A percentile compares a stretch with the other conserved stretches of the same genome.
Evolutionary conservation across 139 green algal species (phyloP).

Genomic region (Nannochloris sp.): DNA sequence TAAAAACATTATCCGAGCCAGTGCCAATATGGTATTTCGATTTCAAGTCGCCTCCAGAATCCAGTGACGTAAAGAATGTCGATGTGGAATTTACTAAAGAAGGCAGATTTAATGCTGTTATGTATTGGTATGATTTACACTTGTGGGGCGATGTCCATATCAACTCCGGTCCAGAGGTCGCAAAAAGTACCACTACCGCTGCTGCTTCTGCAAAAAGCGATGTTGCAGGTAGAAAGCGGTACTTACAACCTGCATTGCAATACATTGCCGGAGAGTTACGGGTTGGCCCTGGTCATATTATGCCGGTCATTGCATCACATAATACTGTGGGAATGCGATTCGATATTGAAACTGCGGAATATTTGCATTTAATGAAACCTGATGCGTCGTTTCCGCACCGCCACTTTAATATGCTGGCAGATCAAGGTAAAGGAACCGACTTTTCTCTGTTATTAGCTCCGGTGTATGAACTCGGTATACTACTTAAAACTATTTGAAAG

Average conservation of each 20-base stretch:
- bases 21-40: conserved; percentile 67
- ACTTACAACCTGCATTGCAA: conserved; percentile 56
- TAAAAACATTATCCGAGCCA: conserved; percentile 34
- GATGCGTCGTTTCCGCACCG: conserved; percentile 56
- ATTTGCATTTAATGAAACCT: conserved; percentile 39
- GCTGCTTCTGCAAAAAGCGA: too few relatives aligned
- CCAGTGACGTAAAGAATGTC: conserved; percentile 36
- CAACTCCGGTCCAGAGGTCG: conserved; percentile 18
- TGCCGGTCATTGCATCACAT: conserved; percentile 50
- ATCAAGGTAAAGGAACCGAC: conserved; percentile 28
- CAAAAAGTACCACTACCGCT: too few relatives aligned
- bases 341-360: conserved; percentile 55
- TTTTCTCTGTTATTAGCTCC: neutral
- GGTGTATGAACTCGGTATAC: conserved; percentile 20
- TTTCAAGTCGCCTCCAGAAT: conserved; percentile 37
- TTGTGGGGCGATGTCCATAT: conserved; percentile 42
- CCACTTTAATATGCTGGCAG: conserved; percentile 51
- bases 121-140: conserved; percentile 66
- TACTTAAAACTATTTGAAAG: neutral
- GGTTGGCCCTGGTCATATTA: conserved; percentile 34
- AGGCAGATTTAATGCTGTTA: conserved; percentile 50
- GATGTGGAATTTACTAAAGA: conserved; percentile 48
- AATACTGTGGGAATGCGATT: conserved; percentile 67
- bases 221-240: conserved; percentile 19
- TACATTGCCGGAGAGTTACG: conserved; percentile 59